Evolutionary conservation across 2,329 filamentous ascomycete species (phyloP).

Genomic region (Conoideocrella luteorostrata): DNA sequence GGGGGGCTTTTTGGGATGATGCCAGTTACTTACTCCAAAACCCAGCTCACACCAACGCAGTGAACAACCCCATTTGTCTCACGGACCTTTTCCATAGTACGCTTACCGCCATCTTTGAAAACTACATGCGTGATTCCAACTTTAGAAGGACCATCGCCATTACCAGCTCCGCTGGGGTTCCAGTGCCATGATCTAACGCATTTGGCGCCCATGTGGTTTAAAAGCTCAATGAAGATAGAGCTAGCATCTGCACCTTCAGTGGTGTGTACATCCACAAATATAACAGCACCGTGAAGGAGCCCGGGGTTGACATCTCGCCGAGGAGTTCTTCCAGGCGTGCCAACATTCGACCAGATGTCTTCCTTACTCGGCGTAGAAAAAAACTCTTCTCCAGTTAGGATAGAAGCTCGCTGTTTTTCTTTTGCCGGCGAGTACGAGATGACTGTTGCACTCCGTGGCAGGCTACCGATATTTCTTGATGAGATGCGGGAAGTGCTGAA

Average conservation of each 20-base stretch:
- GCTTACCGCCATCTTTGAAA: constrained; percentile 78
- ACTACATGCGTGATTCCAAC: constrained; percentile 82
- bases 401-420: constrained; percentile 20
- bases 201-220: constrained; percentile 74
- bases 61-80: constrained; percentile 68
- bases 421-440: constrained; percentile 50
- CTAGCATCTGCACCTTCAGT: constrained; percentile 76
- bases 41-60: constrained; percentile 84
- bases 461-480: constrained; percentile 32
- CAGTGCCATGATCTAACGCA: constrained; percentile 73
- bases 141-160: constrained; percentile 37
- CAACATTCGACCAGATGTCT: constrained; percentile 47
- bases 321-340: constrained; percentile 51
- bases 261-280: constrained; percentile 79
- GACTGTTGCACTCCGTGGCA: constrained; percentile 43
- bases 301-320: constrained; percentile 45
- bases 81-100: constrained; percentile 74
- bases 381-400: neutral
- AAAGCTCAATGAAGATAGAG: constrained; percentile 71
- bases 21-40: constrained; percentile 73
- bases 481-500: constrained; percentile 44
- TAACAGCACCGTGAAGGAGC: constrained; percentile 63
- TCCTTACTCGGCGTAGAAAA: constrained; percentile 34
- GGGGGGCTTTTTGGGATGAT: neutral
- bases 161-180: constrained; percentile 45